Conservation (phyloP, 1,284 basidiomycete genomes). For the Polyporus tsugae region DNA sequence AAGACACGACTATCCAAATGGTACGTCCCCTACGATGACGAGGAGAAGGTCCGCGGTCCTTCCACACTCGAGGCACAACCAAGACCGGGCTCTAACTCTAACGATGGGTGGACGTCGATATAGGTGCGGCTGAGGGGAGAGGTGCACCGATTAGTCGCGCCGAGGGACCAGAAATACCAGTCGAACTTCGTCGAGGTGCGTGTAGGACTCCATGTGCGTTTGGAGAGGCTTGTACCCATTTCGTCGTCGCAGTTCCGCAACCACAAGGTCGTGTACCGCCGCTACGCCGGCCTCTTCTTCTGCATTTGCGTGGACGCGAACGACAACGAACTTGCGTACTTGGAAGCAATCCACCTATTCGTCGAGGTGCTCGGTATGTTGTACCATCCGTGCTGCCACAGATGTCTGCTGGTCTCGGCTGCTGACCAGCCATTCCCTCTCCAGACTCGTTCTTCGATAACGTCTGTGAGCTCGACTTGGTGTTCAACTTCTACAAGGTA, state of each 20-base stretch:
- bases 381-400: not conserved
- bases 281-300: slow-evolving; percentile 98
- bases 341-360: slow-evolving; percentile 98
- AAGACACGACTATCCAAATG: slow-evolving; percentile 97
- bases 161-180: slow-evolving; percentile 98
- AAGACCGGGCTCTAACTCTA: not conserved
- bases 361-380: slow-evolving; percentile 94
- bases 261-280: slow-evolving; percentile 93
- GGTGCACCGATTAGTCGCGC: slow-evolving; percentile 94
- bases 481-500: slow-evolving; percentile 99
- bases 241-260: slow-evolving; percentile 79
- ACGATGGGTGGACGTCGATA: slow-evolving; percentile 12
- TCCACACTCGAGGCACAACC: not conserved
- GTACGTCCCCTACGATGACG: slow-evolving; percentile 96
- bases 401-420: not conserved
- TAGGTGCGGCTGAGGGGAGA: slow-evolving; percentile 93
- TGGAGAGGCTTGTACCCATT: not conserved
- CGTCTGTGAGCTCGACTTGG: slow-evolving; percentile 96
- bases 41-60: slow-evolving; percentile 80
- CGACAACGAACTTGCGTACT: slow-evolving; percentile 96
- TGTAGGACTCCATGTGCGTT: slow-evolving; percentile 6
- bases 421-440: not conserved
- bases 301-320: slow-evolving; percentile 97
- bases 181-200: slow-evolving; percentile 98
- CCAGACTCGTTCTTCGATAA: slow-evolving; percentile 98